phyloP scores from a whole-genome alignment of 2,329 filamentous ascomycete genomes.

The Remersonia thermophila region DNA sequence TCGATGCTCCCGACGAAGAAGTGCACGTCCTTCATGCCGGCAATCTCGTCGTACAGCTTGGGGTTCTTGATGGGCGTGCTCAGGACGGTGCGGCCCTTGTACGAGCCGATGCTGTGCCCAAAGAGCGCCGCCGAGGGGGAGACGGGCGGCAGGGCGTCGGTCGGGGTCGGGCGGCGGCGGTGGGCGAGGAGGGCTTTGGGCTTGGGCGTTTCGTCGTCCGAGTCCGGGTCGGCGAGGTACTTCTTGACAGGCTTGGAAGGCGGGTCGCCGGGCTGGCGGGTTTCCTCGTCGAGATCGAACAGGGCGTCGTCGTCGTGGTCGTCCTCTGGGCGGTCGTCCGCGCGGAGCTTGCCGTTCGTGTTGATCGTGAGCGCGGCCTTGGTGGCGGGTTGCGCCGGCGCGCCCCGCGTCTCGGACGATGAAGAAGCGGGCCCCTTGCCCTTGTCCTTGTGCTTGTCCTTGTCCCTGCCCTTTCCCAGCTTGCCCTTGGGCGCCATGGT shows the following conservation, averaged over 20 bases:
- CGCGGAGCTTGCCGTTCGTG: not conserved
- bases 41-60: slow-evolving; percentile 26
- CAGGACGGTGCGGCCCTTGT: slow-evolving; percentile 26
- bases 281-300: slow-evolving; percentile 16
- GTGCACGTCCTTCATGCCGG: slow-evolving; percentile 25
- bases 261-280: not conserved
- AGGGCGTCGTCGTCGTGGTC: slow-evolving; percentile 12
- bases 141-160: slow-evolving; percentile 3
- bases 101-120: slow-evolving; percentile 25
- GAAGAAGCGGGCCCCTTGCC: slow-evolving; percentile 5
- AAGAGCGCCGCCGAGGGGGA: slow-evolving; percentile 15
- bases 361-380: not conserved
- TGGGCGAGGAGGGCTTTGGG: slow-evolving; percentile 1
- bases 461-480: not conserved
- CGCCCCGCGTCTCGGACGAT: slow-evolving; percentile 1
- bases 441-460: too few species aligned
- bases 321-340: not conserved
- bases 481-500: slow-evolving; percentile 16
- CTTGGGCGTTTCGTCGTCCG: slow-evolving; percentile 7
- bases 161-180: not conserved
- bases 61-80: slow-evolving; percentile 27
- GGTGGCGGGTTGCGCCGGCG: not conserved
- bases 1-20: slow-evolving; percentile 31
- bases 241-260: slow-evolving; percentile 3
- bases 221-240: slow-evolving; percentile 13